Base-by-base conservation (phyloP, 768 basidiomycete genomes). In the Ramaria sp. region DNA sequence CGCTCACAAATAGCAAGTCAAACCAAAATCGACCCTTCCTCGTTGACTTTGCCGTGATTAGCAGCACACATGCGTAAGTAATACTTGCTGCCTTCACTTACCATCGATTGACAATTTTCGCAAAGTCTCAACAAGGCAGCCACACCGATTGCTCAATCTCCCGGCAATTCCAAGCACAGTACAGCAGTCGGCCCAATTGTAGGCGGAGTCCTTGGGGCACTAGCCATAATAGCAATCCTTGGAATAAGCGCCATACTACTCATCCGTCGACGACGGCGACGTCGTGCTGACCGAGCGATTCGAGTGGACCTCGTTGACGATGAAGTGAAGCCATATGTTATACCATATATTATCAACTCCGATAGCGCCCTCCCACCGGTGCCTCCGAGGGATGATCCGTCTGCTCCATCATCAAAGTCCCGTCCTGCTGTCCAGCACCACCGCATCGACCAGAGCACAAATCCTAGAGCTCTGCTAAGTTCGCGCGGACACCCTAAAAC, bases 1-100 rank as follows among this genome's bases (percentile, higher is more conserved):
- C 54, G 12, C 20, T 56, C 27, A 47, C 43, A 11, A 56, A 56
- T 33, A 46, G n/a, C n/a, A 22, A 48, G 4, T 56, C 54, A 46
- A 48, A 56, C 31, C 13, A n/a, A 17, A 48, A 46, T 24, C 7
- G 42, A 22, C 54, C 54, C 10, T 56, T 56, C 37, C 33, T 47
- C 30, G 48, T 56, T 46, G 54, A 56, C 33, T 56, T 47, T 20
- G 54, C 54, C 22, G 46, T 56, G 33, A 27, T 56, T 30, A 30
- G 54, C 11, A 48, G 30, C 39, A 34, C 54, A 17, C 13, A 56
- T n/a, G 24, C 48, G 54, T 56, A 42, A 10, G 53, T 39, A 41
- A 27, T 5, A 27, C 12, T 41, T 31, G 10, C 20, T 17, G 41
- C 19, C n/a, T 1, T 53, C n/a, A n/a, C 17, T 15, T 19, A 37